Evolutionary conservation across 768 basidiomycete species (phyloP).

Genomic region (Lactifluus rugatus): DNA sequence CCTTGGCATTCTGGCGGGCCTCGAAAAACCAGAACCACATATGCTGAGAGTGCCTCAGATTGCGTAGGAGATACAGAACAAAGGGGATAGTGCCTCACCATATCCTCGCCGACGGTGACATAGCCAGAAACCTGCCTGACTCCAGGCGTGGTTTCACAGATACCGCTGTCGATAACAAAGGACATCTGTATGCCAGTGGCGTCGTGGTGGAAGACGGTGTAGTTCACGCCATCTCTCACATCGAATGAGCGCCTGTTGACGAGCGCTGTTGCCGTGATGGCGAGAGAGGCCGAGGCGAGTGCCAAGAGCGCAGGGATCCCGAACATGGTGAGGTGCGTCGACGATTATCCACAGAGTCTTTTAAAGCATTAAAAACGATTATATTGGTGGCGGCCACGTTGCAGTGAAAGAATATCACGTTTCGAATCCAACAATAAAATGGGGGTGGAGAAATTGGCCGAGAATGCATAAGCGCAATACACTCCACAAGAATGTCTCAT

Average conservation of each 20-base stretch:
- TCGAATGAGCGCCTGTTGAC: constrained; percentile 2
- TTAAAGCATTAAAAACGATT: neutral
- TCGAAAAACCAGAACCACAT: constrained; percentile 10
- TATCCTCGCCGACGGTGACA: neutral
- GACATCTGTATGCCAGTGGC: neutral
- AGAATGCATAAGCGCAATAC: too few species aligned
- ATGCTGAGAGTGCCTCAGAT: neutral
- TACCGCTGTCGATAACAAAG: neutral
- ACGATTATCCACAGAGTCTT: neutral
- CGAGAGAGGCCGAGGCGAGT: neutral
- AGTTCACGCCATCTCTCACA: neutral
- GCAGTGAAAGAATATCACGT: too few species aligned
- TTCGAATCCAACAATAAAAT: too few species aligned
- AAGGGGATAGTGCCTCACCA: neutral
- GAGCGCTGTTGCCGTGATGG: neutral
- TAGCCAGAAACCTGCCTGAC: neutral
- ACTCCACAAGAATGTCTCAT: too few species aligned
- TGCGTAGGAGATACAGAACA: neutral
- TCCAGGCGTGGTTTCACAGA: neutral
- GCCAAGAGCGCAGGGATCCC: neutral
- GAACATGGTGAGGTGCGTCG: neutral
- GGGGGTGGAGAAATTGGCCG: too few species aligned
- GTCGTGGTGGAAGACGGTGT: neutral
- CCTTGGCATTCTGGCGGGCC: neutral
- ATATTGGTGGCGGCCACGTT: too few species aligned